Evolutionary conservation across 2,329 filamentous ascomycete genomes (phyloP).

Genomic region (Rasamsonia emersonii): DNA sequence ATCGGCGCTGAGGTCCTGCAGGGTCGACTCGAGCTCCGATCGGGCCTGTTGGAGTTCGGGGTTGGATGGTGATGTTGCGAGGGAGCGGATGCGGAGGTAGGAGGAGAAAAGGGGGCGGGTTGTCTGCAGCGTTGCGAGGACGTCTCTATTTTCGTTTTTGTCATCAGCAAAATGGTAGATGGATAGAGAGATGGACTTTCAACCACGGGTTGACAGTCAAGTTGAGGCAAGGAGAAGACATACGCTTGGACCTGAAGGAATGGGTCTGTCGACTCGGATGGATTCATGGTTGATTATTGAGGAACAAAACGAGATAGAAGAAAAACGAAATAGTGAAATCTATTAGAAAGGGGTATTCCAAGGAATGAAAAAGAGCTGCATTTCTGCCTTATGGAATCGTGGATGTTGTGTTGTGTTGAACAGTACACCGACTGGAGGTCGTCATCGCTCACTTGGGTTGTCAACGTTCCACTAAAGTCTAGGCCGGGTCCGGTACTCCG

Average conservation of each 20-base stretch:
- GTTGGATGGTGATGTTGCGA: slow-evolving; percentile 60
- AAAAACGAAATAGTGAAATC: slow-evolving; percentile 1
- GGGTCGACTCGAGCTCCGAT: slow-evolving; percentile 69
- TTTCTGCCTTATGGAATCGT: not conserved
- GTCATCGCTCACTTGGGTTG: too few species aligned
- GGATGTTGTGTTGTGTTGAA: too few species aligned
- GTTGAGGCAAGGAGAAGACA: slow-evolving; percentile 9
- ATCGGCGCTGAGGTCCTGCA: slow-evolving; percentile 70
- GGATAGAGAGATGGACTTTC: slow-evolving; percentile 4
- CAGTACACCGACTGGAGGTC: too few species aligned
- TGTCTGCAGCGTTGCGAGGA: slow-evolving; percentile 70
- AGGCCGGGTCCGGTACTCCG: too few species aligned
- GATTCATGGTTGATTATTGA: not conserved
- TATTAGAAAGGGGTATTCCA: not conserved
- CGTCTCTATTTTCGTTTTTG: slow-evolving; percentile 55
- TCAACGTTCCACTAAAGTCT: too few species aligned
- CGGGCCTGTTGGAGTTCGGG: slow-evolving; percentile 60
- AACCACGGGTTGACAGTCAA: too few species aligned
- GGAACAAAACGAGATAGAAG: not conserved
- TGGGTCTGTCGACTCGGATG: slow-evolving; percentile 28
- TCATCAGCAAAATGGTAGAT: slow-evolving; percentile 4
- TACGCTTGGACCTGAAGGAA: slow-evolving; percentile 43
- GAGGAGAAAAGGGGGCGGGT: slow-evolving; percentile 85
- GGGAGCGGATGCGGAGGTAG: slow-evolving; percentile 89
- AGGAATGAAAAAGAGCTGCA: too few species aligned